Evolutionary conservation across 371 early-diverging fungal species (phyloP).

Genomic region (Zancudomyces culisetae): DNA sequence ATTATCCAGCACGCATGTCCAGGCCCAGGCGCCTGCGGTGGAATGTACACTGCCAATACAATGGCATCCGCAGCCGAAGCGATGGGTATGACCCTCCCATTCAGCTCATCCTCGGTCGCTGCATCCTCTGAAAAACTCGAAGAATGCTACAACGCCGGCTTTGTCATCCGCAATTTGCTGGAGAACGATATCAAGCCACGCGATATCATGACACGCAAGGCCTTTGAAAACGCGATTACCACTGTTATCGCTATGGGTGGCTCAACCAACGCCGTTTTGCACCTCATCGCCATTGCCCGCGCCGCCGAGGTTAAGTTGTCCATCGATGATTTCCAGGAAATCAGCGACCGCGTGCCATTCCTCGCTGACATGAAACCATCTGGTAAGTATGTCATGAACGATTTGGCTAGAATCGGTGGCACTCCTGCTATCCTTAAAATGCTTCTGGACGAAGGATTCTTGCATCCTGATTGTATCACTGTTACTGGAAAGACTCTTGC

Average conservation of each 20-base stretch:
- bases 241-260: conserved; percentile 85
- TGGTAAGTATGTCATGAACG: conserved; percentile 91
- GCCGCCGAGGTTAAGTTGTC: conserved; percentile 57
- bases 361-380: conserved; percentile 94
- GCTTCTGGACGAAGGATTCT: conserved; percentile 49
- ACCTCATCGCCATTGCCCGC: conserved; percentile 83
- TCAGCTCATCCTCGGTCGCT: conserved; percentile 82
- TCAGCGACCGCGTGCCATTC: conserved; percentile 75
- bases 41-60: conserved; percentile 96
- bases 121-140: conserved; percentile 59
- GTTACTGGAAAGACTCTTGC: conserved; percentile 85
- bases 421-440: conserved; percentile 81
- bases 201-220: conserved; percentile 82
- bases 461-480: conserved; percentile 74
- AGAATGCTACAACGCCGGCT: conserved; percentile 71
- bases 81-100: conserved; percentile 89
- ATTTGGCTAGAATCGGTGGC: conserved; percentile 73
- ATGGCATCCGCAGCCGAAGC: conserved; percentile 93
- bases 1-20: conserved; percentile 83
- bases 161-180: conserved; percentile 62
- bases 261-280: conserved; percentile 92
- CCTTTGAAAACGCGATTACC: conserved; percentile 88
- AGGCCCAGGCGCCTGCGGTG: conserved; percentile 94
- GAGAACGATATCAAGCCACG: conserved; percentile 76
- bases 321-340: conserved; percentile 78